phyloP scores from a whole-genome alignment of 192 early-diverging fungal species.

The Gryganskiella cystojenkinii region DNA sequence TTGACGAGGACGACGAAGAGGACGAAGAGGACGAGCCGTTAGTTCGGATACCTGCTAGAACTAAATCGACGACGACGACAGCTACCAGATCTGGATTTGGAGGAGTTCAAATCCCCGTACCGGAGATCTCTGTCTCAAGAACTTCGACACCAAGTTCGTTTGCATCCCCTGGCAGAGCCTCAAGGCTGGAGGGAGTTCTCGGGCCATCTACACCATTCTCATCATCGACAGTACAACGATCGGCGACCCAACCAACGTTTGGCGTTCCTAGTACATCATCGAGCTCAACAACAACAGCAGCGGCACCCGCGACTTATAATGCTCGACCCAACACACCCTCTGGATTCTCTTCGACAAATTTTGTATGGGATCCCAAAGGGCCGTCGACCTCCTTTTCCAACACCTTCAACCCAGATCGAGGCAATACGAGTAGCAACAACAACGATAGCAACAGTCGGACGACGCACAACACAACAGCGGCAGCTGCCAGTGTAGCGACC shows the following conservation, averaged over 20 bases:
- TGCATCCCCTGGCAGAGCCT: neutral
- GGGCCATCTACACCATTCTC: no score
- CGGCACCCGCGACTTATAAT: no score
- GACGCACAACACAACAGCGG: neutral
- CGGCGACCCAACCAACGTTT: no score
- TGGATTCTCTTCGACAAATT: no score
- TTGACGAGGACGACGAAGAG: conserved; percentile 2
- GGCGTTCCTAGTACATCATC: no score
- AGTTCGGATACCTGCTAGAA: neutral
- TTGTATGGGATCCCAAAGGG: no score
- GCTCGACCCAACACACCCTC: no score
- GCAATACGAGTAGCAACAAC: neutral
- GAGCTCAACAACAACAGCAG: no score
- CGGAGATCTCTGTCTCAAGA: neutral
- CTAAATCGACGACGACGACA: neutral
- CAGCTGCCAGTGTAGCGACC: neutral
- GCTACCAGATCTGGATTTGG: neutral
- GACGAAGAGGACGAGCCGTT: neutral
- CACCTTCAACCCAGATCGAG: no score
- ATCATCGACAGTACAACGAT: neutral
- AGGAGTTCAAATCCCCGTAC: neutral
- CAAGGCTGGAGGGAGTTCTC: neutral
- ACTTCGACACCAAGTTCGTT: neutral
- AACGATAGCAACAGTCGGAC: neutral
- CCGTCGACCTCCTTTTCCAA: no score